Percentiles rank a stretch among this genome's conserved stretches.
Conservation (phyloP, 2,329 filamentous ascomycete species). For the Penicillium sp. region DNA sequence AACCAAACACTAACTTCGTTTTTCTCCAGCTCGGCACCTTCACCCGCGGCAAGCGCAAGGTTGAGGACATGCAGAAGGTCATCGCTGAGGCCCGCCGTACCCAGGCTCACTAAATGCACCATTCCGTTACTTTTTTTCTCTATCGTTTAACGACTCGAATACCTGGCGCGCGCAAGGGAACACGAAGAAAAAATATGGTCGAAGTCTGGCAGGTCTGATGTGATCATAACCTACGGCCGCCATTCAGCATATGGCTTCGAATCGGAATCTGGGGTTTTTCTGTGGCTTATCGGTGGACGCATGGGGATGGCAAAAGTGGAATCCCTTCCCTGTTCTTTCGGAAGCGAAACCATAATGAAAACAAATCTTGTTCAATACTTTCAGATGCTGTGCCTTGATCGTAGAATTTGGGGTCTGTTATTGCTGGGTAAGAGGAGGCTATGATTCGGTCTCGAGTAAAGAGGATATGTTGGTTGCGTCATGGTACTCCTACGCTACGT, state of each 20-base stretch:
- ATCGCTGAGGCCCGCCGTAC: slow-evolving; percentile 92
- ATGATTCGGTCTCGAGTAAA: background rate
- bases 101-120: slow-evolving; percentile 61
- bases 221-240: slow-evolving; percentile 11
- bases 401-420: background rate
- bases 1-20: slow-evolving; percentile 22
- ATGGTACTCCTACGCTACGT: background rate
- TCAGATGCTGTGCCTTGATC: slow-evolving; percentile 10
- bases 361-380: slow-evolving; percentile 26
- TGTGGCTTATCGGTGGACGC: slow-evolving; percentile 26
- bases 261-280: slow-evolving; percentile 28
- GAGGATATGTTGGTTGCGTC: background rate
- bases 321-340: slow-evolving; percentile 25
- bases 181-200: slow-evolving; percentile 24
- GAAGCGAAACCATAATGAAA: slow-evolving; percentile 34
- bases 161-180: slow-evolving; percentile 28
- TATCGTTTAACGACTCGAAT: slow-evolving; percentile 31
- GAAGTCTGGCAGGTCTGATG: slow-evolving; percentile 15
- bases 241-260: slow-evolving; percentile 26
- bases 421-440: background rate
- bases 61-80: slow-evolving; percentile 97
- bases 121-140: slow-evolving; percentile 27
- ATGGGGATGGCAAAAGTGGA: slow-evolving; percentile 33
- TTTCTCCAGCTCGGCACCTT: slow-evolving; percentile 84
- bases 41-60: slow-evolving; percentile 98